These are phyloP conservation scores for Nicotiana tabacum DNA, from an alignment of 257 asterid genomes.

Conservation along the genomic window DNA sequence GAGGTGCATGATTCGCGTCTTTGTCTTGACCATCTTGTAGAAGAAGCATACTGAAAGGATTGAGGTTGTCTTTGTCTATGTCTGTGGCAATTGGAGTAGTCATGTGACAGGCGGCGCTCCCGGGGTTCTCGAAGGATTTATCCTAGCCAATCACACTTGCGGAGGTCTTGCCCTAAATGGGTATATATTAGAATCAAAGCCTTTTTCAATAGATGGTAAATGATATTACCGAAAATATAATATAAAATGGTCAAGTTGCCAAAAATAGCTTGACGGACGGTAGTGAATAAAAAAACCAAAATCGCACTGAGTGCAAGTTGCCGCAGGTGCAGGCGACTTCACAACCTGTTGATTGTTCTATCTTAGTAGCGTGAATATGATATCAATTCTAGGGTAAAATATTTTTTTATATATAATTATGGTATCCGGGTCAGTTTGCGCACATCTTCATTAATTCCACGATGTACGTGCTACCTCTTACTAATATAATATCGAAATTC, in stretches of 20 bases:
- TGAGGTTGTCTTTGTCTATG: conserved; percentile 5
- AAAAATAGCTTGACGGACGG: background rate
- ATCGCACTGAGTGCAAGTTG: background rate
- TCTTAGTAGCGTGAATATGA: too few relatives aligned
- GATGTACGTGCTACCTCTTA: too few relatives aligned
- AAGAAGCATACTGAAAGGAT: conserved; percentile 26
- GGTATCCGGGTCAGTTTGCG: too few relatives aligned
- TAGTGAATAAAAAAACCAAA: background rate
- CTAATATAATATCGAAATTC: too few relatives aligned
- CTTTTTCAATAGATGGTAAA: background rate
- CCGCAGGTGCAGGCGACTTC: background rate
- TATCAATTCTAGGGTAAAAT: too few relatives aligned
- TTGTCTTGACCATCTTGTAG: background rate
- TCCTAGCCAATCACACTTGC: background rate
- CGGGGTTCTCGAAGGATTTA: background rate
- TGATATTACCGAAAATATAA: background rate
- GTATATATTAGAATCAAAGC: background rate
- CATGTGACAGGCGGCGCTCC: background rate
- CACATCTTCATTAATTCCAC: too few relatives aligned
- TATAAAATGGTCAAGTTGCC: background rate
- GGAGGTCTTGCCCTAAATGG: background rate
- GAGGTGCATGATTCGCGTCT: background rate
- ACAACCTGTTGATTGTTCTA: background rate
- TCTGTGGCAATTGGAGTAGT: background rate
- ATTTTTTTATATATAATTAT: too few relatives aligned